These are phyloP conservation scores for Saccharomyces hybrid DNA, from an alignment of 1,139 yeast species.

Conservation along the genomic window DNA sequence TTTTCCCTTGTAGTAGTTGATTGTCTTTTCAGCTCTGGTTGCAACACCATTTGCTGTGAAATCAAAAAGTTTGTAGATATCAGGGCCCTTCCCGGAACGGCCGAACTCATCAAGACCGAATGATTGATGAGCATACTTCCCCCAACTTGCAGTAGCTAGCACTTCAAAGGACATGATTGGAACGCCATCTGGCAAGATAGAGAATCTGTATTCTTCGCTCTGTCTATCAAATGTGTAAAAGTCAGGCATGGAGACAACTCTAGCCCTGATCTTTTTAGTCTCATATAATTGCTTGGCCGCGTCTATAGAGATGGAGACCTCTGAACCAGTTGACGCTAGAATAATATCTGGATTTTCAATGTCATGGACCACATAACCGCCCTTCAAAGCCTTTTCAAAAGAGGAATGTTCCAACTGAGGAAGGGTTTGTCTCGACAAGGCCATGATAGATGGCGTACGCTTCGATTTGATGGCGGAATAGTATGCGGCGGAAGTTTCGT, in stretches of 20 bases:
- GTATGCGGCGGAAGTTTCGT: conserved; percentile 96
- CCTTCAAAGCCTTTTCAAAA: conserved; percentile 85
- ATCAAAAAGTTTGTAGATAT: conserved; percentile 72
- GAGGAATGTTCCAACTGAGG: conserved; percentile 94
- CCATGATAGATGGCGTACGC: conserved; percentile 79
- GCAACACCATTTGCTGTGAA: conserved; percentile 91
- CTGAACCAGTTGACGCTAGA: conserved; percentile 90
- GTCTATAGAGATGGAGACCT: conserved; percentile 74
- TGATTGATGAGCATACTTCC: conserved; percentile 89
- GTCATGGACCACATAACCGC: conserved; percentile 78
- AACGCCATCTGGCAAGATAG: conserved; percentile 85
- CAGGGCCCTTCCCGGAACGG: conserved; percentile 84
- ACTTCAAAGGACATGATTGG: conserved; percentile 93
- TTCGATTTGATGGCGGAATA: conserved; percentile 61
- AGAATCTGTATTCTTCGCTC: conserved; percentile 63
- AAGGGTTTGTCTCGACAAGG: conserved; percentile 92
- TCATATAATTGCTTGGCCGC: conserved; percentile 61
- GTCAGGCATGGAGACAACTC: conserved; percentile 87
- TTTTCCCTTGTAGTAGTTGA: conserved; percentile 74
- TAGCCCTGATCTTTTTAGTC: conserved; percentile 57
- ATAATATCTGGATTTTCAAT: conserved; percentile 64
- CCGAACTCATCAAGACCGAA: conserved; percentile 93
- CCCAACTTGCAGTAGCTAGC: conserved; percentile 85
- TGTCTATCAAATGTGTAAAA: conserved; percentile 82
- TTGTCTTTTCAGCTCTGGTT: conserved; percentile 68